A percentile compares a stretch with the other conserved stretches of the same genome.
Conservation (phyloP, 2,329 filamentous ascomycete species). For the Fusarium mangiferae region DNA sequence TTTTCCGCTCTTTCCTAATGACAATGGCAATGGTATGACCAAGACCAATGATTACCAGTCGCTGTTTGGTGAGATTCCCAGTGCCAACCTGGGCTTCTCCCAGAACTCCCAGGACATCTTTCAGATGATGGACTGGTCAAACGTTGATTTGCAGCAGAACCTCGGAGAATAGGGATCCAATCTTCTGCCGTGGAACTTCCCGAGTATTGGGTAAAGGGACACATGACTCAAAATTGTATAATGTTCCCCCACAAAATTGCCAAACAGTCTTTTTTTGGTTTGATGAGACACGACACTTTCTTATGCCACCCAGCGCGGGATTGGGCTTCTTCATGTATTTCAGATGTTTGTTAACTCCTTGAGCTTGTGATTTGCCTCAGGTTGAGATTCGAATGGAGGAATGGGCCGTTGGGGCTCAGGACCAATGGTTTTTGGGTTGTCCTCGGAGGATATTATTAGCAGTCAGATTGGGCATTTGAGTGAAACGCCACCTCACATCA, state of each 20-base stretch:
- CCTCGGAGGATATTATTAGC: slow-evolving; percentile 7
- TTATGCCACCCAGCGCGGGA: slow-evolving; percentile 30
- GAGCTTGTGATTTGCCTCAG: slow-evolving; percentile 25
- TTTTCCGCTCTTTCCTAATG: slow-evolving; percentile 70
- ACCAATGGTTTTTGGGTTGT: background rate
- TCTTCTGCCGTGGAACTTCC: background rate
- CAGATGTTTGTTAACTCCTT: slow-evolving; percentile 28
- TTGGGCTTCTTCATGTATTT: slow-evolving; percentile 38
- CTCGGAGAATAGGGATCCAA: slow-evolving; percentile 46
- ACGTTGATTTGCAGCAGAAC: slow-evolving; percentile 46
- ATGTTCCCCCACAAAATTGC: slow-evolving; percentile 29
- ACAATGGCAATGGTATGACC: slow-evolving; percentile 41
- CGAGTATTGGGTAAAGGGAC: slow-evolving; percentile 14
- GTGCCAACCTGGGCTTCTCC: slow-evolving; percentile 61
- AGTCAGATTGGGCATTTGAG: slow-evolving; percentile 39
- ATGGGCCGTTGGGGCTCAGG: background rate
- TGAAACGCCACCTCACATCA: slow-evolving; percentile 14
- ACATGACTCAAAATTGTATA: slow-evolving; percentile 38
- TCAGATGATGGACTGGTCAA: slow-evolving; percentile 57
- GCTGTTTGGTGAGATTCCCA: slow-evolving; percentile 63
- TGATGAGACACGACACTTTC: slow-evolving; percentile 41
- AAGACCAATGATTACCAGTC: slow-evolving; percentile 52
- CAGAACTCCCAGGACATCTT: slow-evolving; percentile 64
- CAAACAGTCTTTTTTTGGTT: slow-evolving; percentile 32
- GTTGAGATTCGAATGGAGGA: background rate